These are phyloP conservation scores for Earliella scabrosa DNA, from an alignment of 1,284 basidiomycete species.

Conservation along the genomic window DNA sequence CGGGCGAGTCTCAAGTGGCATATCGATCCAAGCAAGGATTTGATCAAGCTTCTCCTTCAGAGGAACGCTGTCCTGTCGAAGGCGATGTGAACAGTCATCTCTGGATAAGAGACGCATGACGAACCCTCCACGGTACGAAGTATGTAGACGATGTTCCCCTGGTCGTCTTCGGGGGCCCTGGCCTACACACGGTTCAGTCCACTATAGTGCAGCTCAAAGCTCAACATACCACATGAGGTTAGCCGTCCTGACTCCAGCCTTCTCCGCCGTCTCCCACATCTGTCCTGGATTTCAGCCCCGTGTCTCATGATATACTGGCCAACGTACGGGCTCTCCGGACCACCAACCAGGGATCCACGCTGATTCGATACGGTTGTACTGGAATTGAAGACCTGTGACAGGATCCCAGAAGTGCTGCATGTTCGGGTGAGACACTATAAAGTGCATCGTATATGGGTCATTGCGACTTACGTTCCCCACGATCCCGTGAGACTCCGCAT, in stretches of 20 bases:
- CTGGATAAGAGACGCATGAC: neutral
- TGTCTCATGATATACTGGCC: too few species aligned
- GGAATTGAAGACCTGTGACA: slow-evolving; percentile 59
- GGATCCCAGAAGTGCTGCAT: slow-evolving; percentile 88
- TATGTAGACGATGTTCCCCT: slow-evolving; percentile 72
- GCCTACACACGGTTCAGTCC: slow-evolving; percentile 50
- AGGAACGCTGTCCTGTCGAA: slow-evolving; percentile 59
- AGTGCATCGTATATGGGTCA: neutral
- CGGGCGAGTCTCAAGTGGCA: slow-evolving; percentile 70
- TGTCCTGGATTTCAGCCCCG: too few species aligned
- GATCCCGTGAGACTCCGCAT: slow-evolving; percentile 89
- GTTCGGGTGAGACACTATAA: neutral
- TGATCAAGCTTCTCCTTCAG: slow-evolving; percentile 73
- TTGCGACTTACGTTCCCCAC: slow-evolving; percentile 74
- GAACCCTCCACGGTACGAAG: slow-evolving; percentile 80
- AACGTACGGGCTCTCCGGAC: slow-evolving; percentile 84
- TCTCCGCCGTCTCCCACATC: slow-evolving; percentile 89
- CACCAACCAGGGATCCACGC: slow-evolving; percentile 81
- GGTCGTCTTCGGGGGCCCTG: slow-evolving; percentile 75
- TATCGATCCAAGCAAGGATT: slow-evolving; percentile 78
- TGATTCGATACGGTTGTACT: slow-evolving; percentile 66
- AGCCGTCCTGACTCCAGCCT: slow-evolving; percentile 75
- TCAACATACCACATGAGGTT: slow-evolving; percentile 87
- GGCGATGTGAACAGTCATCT: neutral
- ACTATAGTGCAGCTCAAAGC: neutral